Percentiles rank a stretch among this genome's conserved stretches.
Conservation (phyloP, 495 filamentous ascomycete species). For the Neurospora hispaniola region DNA sequence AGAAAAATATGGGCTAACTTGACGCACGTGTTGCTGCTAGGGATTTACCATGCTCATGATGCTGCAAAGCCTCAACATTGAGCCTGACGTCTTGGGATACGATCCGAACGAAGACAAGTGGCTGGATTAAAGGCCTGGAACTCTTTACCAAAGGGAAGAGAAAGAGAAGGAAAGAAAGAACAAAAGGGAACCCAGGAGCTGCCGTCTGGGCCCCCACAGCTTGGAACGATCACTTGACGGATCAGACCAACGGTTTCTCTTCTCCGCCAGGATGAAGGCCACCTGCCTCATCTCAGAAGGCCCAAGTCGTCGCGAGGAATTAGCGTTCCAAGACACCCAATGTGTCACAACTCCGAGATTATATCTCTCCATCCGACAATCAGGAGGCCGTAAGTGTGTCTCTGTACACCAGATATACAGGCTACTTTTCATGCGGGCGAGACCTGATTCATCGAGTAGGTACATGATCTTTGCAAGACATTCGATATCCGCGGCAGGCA, state of each 20-base stretch:
- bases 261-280: too few species aligned
- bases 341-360: neutral
- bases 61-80: conserved; percentile 24
- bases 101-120: conserved; percentile 21
- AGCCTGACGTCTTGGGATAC: conserved; percentile 17
- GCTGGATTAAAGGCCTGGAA: conserved; percentile 7
- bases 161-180: neutral
- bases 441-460: neutral
- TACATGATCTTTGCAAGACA: neutral
- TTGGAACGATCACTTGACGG: neutral
- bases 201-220: neutral
- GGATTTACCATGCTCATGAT: conserved; percentile 24
- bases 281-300: neutral
- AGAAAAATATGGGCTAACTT: conserved; percentile 3
- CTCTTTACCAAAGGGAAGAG: neutral
- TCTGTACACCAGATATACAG: neutral
- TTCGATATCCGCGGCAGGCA: neutral
- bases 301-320: neutral
- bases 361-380: neutral
- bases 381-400: neutral
- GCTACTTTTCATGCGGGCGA: neutral
- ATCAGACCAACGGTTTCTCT: neutral
- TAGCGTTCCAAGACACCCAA: neutral
- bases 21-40: conserved; percentile 4
- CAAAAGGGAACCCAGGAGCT: neutral